Percentiles rank a stretch among this genome's conserved stretches.
phyloP scores from a whole-genome alignment of 2,329 filamentous ascomycete species.

The Chaetomiaceae sp. region DNA sequence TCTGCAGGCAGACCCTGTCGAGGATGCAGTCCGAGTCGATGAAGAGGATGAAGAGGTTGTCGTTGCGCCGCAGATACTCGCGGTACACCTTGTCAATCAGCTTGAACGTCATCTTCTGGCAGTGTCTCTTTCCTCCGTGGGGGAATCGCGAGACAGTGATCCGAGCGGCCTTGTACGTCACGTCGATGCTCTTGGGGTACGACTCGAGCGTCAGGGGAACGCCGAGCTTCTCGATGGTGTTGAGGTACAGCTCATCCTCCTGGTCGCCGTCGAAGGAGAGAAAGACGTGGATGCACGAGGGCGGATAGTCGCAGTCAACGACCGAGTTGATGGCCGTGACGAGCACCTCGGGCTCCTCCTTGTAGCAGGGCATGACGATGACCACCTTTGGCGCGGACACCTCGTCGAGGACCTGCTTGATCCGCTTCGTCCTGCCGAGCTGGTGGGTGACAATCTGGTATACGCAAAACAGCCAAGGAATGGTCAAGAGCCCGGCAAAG shows the following conservation, averaged over 20 bases:
- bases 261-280: slow-evolving; percentile 90
- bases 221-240: slow-evolving; percentile 78
- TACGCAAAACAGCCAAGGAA: slow-evolving; percentile 91
- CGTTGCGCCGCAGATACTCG: slow-evolving; percentile 78
- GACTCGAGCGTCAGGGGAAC: slow-evolving; percentile 70
- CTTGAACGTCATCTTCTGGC: slow-evolving; percentile 88
- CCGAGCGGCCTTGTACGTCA: slow-evolving; percentile 74
- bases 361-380: slow-evolving; percentile 95
- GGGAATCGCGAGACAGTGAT: slow-evolving; percentile 90
- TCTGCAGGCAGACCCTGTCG: slow-evolving; percentile 86
- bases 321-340: slow-evolving; percentile 86
- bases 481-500: slow-evolving; percentile 76
- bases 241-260: slow-evolving; percentile 83
- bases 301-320: slow-evolving; percentile 88
- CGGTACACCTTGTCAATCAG: slow-evolving; percentile 91
- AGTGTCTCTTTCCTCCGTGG: slow-evolving; percentile 89
- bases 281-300: slow-evolving; percentile 89
- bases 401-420: slow-evolving; percentile 82
- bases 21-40: slow-evolving; percentile 97
- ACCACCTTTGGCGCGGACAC: slow-evolving; percentile 87
- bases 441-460: slow-evolving; percentile 87
- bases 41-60: slow-evolving; percentile 92
- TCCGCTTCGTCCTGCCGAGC: slow-evolving; percentile 73
- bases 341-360: slow-evolving; percentile 79
- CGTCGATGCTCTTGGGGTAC: slow-evolving; percentile 87